Percentiles rank a stretch among this genome's conserved stretches.
Conservation (phyloP, 257 asterid species). For the Scutellaria galericulata region DNA sequence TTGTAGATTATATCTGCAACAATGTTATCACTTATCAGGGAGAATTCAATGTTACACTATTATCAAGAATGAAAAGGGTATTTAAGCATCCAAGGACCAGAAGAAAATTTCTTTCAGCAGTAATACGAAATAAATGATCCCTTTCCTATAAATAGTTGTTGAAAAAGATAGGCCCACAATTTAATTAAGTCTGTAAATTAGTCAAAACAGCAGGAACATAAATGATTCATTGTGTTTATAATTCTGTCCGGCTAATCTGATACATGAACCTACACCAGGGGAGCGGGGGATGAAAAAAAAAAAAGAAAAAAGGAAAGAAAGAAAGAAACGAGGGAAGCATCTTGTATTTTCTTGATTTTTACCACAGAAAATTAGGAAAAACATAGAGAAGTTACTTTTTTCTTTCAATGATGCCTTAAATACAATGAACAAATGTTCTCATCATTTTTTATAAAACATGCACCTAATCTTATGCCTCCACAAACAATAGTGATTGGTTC, state of each 20-base stretch:
- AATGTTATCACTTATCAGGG: background rate
- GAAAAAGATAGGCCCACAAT: background rate
- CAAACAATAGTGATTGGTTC: background rate
- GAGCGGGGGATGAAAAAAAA: no score
- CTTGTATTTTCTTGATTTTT: background rate
- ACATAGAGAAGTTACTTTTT: constrained; percentile 1
- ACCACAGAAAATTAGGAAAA: background rate
- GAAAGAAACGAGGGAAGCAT: no score
- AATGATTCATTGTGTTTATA: background rate
- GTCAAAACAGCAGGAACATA: background rate
- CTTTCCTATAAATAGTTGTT: constrained; percentile 5
- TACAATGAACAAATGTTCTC: background rate
- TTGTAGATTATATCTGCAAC: background rate
- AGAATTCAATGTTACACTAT: background rate
- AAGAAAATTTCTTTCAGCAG: background rate
- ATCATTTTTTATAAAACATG: background rate
- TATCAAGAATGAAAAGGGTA: background rate
- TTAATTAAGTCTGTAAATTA: background rate
- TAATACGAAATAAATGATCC: background rate
- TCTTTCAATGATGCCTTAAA: constrained; percentile 1
- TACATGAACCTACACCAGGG: background rate
- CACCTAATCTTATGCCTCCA: constrained; percentile 20
- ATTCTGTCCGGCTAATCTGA: background rate
- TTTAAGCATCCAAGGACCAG: background rate
- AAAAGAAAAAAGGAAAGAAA: no score